Evolutionary conservation across 306 rosid species (phyloP).

Genomic region (Citrullus mucosospermus): DNA sequence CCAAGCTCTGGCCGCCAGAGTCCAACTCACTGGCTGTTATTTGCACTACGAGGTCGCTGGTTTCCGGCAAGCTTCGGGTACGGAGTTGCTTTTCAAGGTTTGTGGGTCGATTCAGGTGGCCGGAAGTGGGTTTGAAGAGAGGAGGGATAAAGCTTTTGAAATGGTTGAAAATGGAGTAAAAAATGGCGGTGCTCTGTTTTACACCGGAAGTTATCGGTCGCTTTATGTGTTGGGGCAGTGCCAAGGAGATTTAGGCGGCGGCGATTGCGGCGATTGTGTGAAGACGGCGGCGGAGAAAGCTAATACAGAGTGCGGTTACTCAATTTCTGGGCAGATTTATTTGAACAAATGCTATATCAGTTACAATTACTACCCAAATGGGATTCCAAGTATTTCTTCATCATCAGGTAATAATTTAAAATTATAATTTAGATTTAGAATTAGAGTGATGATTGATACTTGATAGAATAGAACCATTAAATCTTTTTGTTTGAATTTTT

Average conservation of each 20-base stretch:
- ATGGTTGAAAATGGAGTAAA: constrained; percentile 50
- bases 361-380: constrained; percentile 67
- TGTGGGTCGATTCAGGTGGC: constrained; percentile 39
- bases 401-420: constrained; percentile 44
- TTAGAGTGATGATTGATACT: not conserved
- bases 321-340: constrained; percentile 68
- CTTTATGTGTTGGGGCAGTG: constrained; percentile 85
- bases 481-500: not conserved
- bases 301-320: constrained; percentile 32
- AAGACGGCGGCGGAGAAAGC: constrained; percentile 46
- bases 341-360: constrained; percentile 59
- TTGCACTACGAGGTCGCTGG: constrained; percentile 58
- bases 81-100: constrained; percentile 43
- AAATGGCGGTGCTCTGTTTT: constrained; percentile 42
- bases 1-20: constrained; percentile 45
- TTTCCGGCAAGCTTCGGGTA: constrained; percentile 38
- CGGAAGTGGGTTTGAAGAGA: constrained; percentile 42
- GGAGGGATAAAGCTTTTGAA: constrained; percentile 50
- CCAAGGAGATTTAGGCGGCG: constrained; percentile 48
- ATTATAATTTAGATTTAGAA: not conserved
- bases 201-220: constrained; percentile 53
- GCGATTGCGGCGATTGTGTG: constrained; percentile 60
- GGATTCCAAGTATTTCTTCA: constrained; percentile 36
- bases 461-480: not conserved
- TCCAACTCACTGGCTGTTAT: constrained; percentile 76